Evolutionary conservation across 202 grass and related monocot species (phyloP), one percentile per base, ranked within the genome.

Genomic region (Brachypodium distachyon): DNA sequence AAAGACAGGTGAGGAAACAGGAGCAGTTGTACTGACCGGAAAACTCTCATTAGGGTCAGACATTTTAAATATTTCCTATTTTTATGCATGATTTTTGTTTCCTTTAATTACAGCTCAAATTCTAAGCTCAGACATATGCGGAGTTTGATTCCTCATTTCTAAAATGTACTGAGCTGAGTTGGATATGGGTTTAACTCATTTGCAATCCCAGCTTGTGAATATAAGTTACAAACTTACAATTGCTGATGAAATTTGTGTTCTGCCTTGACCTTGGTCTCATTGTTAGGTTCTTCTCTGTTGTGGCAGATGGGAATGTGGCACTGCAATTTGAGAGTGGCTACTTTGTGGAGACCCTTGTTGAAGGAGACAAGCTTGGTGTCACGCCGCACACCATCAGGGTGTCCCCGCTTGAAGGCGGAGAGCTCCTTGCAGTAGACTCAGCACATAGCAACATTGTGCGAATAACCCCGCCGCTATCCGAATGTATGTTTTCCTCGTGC

Each of bases 301-400:
- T 52, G 28, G 51, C 85, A 94, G 95, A 98, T 86, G 95, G 74
- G 41, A 81, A 88, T 48, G 77, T 92, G 39, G 65, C 76, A 2
- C 69, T 95, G 41, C 80, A 92, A 61, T 98, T 92, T 67, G 95
- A 94, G 80, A 90, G 71, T 26, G 91, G 95, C 40, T 98, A 94
- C 84, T 94, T 92, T 77, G 95, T 98, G 48, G 95, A 98, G 84
- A 98, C 95, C 4, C 85, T 98, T 40, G 91, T 94, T 41, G 95
- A 98, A 43, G 95, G 95, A 23, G 89, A 94, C 85, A 98, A 98
- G 74, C 84, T 98, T 19, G 91, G 95, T 48, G 86, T 97, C 72
- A 90, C 88, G 9, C 95, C 91, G 1, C 87, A 98, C 82, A 94
- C 91, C 54, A 88, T 98, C 75, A 86, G 95, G 66, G 89, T 98